Evolutionary conservation across 1,139 yeast genomes (phyloP), one percentile per base, ranked within the genome.

Genomic region (Suhomyces coccinellae): DNA sequence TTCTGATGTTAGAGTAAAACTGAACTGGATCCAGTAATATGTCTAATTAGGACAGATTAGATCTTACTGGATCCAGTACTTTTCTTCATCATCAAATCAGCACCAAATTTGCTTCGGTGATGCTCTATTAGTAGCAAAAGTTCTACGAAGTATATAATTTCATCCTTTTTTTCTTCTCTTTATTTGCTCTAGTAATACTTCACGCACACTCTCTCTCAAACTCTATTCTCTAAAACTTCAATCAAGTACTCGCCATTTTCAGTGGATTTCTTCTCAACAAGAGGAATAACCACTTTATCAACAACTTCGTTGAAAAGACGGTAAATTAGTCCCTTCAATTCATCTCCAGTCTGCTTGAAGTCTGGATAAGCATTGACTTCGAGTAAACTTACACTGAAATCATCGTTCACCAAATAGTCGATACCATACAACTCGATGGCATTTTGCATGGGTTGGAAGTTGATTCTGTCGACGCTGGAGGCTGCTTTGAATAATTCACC

Each of bases 281-380:
- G 41, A 6, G 53, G 58, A 24, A 20, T 48, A 20, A 54, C 58
- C 16, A 53, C 48, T 29, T 49, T 52, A 6, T 45, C 41, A 2
- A 77, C 74, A 4, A 78, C 75, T 13, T 73, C 69, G 32, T 73
- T 79, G 54, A 85, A 84, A 38, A 86, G 67, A 35, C 74, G 82
- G 53, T 73, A 72, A 27, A 93, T 87, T 24, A 91, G 58, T 1
- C 58, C 70, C 58, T 85, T 86, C 56, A 93, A 72, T 6, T 78
- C 84, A 15, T 70, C 79, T 11, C 99, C 99, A 0, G 98, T 93
- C 65, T 93, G 99, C 60, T 90, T 90, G 67, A 93, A 93, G 61
- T 93, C 99, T 0, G 99, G 99, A 61, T 86, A 93, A 9, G 98
- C 85, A 60, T 93, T 93, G 38, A 90, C 88, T 63, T 93, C 99